Evolutionary conservation across 306 rosid genomes (phyloP).

Genomic region (Hippophae gyantsensis): DNA sequence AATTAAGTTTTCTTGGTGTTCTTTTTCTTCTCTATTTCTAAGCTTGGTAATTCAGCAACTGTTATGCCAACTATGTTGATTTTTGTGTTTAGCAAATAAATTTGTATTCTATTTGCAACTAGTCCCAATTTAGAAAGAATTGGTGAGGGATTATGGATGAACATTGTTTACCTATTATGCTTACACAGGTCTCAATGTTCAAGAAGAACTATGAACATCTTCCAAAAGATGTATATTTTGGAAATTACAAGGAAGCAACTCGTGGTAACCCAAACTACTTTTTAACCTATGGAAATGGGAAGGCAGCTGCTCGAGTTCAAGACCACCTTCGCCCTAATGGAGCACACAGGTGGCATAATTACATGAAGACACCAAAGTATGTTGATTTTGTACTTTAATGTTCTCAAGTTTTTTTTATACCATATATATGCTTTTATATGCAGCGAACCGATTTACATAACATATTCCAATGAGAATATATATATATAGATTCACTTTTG

Average conservation of each 20-base stretch:
- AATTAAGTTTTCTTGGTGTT: background rate
- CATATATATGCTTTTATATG: background rate
- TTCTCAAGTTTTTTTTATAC: background rate
- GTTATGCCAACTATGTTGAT: background rate
- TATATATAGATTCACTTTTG: background rate
- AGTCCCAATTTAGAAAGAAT: no score
- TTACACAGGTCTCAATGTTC: slow-evolving; percentile 84
- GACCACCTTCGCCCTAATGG: slow-evolving; percentile 98
- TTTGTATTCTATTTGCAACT: no score
- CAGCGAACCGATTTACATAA: background rate
- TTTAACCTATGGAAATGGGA: slow-evolving; percentile 94
- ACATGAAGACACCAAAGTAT: slow-evolving; percentile 87
- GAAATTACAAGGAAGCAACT: slow-evolving; percentile 78
- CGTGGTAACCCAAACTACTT: slow-evolving; percentile 97
- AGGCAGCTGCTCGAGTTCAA: slow-evolving; percentile 89
- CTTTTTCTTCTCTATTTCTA: background rate
- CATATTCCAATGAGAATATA: no score
- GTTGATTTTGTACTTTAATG: slow-evolving; percentile 17
- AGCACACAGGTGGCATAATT: slow-evolving; percentile 99
- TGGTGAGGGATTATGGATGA: background rate
- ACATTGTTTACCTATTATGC: slow-evolving; percentile 7
- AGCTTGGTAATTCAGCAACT: background rate
- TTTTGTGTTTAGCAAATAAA: background rate
- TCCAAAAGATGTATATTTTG: slow-evolving; percentile 85
- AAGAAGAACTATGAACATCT: slow-evolving; percentile 95